phyloP scores from a whole-genome alignment of 1,284 basidiomycete genomes.

The Microbotryum violaceum region DNA sequence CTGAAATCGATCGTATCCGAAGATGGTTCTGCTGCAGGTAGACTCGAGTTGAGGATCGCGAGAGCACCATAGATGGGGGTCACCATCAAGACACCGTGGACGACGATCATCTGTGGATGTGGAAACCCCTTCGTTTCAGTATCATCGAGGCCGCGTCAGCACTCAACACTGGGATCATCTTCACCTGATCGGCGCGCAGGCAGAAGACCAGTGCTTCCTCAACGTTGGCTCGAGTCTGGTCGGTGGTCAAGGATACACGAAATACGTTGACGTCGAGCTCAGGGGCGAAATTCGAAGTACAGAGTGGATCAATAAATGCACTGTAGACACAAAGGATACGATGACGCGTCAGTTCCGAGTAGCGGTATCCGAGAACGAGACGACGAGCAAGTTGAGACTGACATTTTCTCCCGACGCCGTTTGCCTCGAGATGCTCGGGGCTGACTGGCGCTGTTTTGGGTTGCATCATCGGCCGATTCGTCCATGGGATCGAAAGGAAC shows the following conservation, averaged over 20 bases:
- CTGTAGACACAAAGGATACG: neutral
- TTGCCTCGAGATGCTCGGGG: neutral
- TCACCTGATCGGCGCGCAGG: no score
- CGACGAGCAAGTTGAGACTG: no score
- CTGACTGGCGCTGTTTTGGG: no score
- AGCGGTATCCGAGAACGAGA: no score
- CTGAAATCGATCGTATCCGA: neutral
- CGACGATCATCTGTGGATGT: constrained; percentile 19
- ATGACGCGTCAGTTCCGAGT: neutral
- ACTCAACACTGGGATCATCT: no score
- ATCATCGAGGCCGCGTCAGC: no score
- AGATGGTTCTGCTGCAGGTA: neutral
- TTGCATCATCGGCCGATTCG: no score
- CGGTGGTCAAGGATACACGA: neutral
- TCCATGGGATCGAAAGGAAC: no score
- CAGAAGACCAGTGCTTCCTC: no score
- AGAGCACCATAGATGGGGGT: constrained; percentile 19
- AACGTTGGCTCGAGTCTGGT: no score
- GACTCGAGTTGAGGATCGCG: constrained; percentile 11
- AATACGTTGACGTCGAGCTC: constrained; percentile 2
- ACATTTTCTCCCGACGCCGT: no score
- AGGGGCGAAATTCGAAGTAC: constrained; percentile 15
- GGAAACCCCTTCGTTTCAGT: neutral
- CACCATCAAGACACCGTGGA: constrained; percentile 24
- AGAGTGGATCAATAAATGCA: constrained; percentile 23